A percentile compares a stretch with the other conserved stretches of the same genome.
Conservation (phyloP, 768 basidiomycete genomes). For the Agaricus subrufescens region DNA sequence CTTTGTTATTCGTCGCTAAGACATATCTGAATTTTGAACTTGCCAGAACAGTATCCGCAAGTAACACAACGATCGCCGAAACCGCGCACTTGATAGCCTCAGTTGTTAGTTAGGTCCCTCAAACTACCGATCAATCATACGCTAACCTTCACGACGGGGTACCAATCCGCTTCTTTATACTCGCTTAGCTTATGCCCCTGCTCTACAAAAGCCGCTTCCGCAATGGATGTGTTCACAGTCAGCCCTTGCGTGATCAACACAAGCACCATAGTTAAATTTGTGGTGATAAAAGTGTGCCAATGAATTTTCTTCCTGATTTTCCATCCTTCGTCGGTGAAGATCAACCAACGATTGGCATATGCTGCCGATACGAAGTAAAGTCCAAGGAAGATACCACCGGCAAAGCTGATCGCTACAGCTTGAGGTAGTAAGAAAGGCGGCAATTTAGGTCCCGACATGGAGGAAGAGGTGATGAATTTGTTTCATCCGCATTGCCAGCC, state of each 20-base stretch:
- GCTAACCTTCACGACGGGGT: background rate
- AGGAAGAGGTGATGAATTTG: too few relatives aligned
- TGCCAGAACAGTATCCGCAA: background rate
- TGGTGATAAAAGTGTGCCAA: background rate
- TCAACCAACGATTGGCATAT: constrained; percentile 1
- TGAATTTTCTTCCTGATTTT: background rate
- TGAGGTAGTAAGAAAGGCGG: background rate
- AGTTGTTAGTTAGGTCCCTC: background rate
- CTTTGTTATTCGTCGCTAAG: background rate
- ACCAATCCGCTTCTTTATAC: background rate
- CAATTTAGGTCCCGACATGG: too few relatives aligned
- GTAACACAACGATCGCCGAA: background rate
- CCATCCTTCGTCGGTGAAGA: constrained; percentile 10
- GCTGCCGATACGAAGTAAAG: background rate
- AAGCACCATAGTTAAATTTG: background rate
- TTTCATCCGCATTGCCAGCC: too few relatives aligned
- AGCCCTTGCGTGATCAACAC: background rate
- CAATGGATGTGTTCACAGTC: background rate
- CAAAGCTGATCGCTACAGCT: background rate
- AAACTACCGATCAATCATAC: background rate
- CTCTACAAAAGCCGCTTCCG: background rate
- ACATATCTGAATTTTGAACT: background rate
- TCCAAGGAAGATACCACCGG: background rate
- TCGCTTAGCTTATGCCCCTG: background rate
- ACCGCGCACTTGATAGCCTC: background rate